phyloP scores from a whole-genome alignment of 2,329 filamentous ascomycete species.

The Penicillium sp. region DNA sequence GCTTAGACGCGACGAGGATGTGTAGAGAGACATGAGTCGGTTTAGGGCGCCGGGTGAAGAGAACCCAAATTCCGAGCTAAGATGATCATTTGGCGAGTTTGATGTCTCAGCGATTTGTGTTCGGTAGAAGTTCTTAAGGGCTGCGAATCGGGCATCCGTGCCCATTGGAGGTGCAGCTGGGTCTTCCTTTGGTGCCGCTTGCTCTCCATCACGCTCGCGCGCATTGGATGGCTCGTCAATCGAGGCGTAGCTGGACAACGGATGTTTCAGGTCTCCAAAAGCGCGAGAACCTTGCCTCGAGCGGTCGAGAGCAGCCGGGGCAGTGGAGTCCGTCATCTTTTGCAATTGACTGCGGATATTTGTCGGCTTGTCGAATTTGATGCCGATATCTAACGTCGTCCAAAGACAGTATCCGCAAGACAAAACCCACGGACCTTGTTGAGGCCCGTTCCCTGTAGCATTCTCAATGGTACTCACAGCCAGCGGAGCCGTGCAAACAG shows the following conservation, averaged over 20 bases:
- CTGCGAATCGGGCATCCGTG: slow-evolving; percentile 68
- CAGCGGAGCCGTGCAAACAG: slow-evolving; percentile 78
- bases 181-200: slow-evolving; percentile 37
- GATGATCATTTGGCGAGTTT: slow-evolving; percentile 50
- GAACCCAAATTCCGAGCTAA: slow-evolving; percentile 54
- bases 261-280: slow-evolving; percentile 37
- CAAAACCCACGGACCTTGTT: slow-evolving; percentile 68
- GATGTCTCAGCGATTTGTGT: slow-evolving; percentile 67
- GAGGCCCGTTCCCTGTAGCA: slow-evolving; percentile 40
- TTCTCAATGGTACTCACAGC: slow-evolving; percentile 69
- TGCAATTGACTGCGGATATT: slow-evolving; percentile 79
- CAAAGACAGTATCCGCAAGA: slow-evolving; percentile 90
- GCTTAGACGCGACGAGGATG: slow-evolving; percentile 53
- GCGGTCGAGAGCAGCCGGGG: slow-evolving; percentile 21
- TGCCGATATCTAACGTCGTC: slow-evolving; percentile 83
- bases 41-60: slow-evolving; percentile 77
- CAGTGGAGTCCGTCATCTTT: slow-evolving; percentile 57
- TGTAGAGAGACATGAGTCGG: slow-evolving; percentile 90
- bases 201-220: slow-evolving; percentile 31
- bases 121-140: slow-evolving; percentile 77
- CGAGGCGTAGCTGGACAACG: slow-evolving; percentile 37
- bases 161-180: slow-evolving; percentile 46
- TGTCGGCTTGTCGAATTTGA: slow-evolving; percentile 85
- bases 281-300: slow-evolving; percentile 42
- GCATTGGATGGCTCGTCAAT: slow-evolving; percentile 33